Percentiles rank a stretch among this genome's conserved stretches.
phyloP scores from a whole-genome alignment of 2,329 filamentous ascomycete species.

The Ascochyta koolunga region DNA sequence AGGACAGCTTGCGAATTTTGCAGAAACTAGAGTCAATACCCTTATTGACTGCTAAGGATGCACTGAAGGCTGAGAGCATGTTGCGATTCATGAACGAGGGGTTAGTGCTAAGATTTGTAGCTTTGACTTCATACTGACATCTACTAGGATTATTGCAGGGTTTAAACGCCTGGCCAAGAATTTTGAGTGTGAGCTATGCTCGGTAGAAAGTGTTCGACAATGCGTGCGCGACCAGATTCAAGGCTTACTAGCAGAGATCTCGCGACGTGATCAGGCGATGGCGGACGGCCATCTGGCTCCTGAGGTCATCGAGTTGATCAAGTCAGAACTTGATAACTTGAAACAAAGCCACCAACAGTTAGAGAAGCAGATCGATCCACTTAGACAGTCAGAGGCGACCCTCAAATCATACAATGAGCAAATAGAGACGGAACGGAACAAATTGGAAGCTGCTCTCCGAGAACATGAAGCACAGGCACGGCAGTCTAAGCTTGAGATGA shows the following conservation, averaged over 20 bases:
- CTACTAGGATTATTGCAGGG: constrained; percentile 2
- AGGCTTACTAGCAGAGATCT: constrained; percentile 22
- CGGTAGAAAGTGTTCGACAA: constrained; percentile 13
- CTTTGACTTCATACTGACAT: background rate
- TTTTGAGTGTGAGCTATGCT: background rate
- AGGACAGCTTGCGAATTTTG: constrained; percentile 28
- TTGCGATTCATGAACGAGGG: constrained; percentile 28
- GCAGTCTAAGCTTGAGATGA: constrained; percentile 14
- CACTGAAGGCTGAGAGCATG: constrained; percentile 31
- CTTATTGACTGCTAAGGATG: constrained; percentile 27
- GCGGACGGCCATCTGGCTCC: constrained; percentile 19
- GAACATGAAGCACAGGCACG: background rate
- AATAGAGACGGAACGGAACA: constrained; percentile 24
- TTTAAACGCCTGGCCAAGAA: constrained; percentile 16
- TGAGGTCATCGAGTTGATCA: constrained; percentile 22
- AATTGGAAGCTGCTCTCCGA: constrained; percentile 9
- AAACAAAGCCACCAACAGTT: constrained; percentile 21
- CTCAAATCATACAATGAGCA: constrained; percentile 13
- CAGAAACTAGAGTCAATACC: constrained; percentile 23
- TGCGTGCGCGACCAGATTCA: constrained; percentile 25
- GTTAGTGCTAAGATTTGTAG: constrained; percentile 14
- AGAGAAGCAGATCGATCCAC: constrained; percentile 10
- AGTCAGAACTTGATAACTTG: constrained; percentile 22
- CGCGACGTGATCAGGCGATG: constrained; percentile 28
- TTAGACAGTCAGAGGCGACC: constrained; percentile 18